Conservation (phyloP, 2,329 filamentous ascomycete species). For the Rhinocladiella similis region DNA sequence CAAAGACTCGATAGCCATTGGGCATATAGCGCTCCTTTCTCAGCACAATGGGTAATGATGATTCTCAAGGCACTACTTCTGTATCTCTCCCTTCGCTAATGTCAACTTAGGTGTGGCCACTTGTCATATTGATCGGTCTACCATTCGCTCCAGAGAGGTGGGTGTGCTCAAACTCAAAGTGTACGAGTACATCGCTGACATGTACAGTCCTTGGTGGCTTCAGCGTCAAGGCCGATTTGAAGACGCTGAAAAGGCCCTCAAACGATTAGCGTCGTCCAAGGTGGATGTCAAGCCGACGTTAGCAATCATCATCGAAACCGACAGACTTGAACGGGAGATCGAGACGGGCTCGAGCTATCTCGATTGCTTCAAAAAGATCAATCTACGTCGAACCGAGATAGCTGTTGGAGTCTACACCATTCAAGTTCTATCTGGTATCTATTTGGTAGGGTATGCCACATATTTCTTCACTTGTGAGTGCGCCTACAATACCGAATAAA, state of each 20-base stretch:
- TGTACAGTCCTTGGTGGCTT: constrained; percentile 38
- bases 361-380: constrained; percentile 47
- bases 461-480: constrained; percentile 51
- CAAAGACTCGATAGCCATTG: constrained; percentile 38
- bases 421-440: constrained; percentile 44
- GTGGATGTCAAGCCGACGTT: constrained; percentile 44
- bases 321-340: constrained; percentile 41
- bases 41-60: constrained; percentile 41
- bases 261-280: constrained; percentile 37
- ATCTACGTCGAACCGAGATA: constrained; percentile 47
- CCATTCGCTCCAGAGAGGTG: constrained; percentile 41
- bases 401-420: constrained; percentile 46
- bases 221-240: constrained; percentile 37
- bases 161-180: neutral
- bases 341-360: constrained; percentile 36
- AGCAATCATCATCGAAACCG: constrained; percentile 44
- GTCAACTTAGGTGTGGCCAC: constrained; percentile 33
- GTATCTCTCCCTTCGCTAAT: neutral
- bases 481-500: neutral
- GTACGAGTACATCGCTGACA: neutral
- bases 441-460: constrained; percentile 47
- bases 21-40: constrained; percentile 47
- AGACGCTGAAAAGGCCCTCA: constrained; percentile 39
- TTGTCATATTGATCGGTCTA: constrained; percentile 38
- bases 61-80: too few species aligned